These are phyloP conservation scores for Herpetomonas tarakana DNA, from an alignment of 208 protist genomes.

Conservation along the genomic window DNA sequence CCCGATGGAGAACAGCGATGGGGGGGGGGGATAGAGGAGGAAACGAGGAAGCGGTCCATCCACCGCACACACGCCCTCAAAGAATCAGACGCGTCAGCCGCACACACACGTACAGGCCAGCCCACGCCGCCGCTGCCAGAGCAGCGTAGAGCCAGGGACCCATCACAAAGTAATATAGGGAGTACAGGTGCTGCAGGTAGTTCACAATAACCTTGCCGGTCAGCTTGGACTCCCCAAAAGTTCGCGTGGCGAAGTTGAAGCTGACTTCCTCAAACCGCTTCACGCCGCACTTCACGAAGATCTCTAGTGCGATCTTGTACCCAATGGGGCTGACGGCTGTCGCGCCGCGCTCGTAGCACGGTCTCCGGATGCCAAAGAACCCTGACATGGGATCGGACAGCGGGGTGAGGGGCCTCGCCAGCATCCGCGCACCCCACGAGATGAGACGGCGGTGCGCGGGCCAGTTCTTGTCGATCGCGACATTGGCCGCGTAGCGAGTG, in stretches of 20 bases:
- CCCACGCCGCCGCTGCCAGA: conserved; percentile 17
- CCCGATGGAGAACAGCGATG: no score
- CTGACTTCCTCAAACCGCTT: conserved; percentile 65
- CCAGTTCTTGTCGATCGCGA: conserved; percentile 85
- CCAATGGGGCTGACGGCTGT: conserved; percentile 77
- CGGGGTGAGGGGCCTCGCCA: conserved; percentile 83
- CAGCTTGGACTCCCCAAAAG: conserved; percentile 83
- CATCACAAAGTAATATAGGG: conserved; percentile 69
- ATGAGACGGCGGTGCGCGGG: conserved; percentile 85
- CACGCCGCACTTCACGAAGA: conserved; percentile 88
- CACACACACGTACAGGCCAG: conserved; percentile 15
- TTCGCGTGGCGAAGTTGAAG: conserved; percentile 83
- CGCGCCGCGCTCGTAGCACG: conserved; percentile 46
- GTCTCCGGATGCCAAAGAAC: conserved; percentile 84
- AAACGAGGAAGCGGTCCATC: no score
- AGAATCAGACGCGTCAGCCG: no score
- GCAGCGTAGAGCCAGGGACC: conserved; percentile 39
- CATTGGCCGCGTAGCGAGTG: conserved; percentile 77
- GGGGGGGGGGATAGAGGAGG: no score
- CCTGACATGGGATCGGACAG: conserved; percentile 93
- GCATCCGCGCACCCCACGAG: conserved; percentile 73
- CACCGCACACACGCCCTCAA: no score
- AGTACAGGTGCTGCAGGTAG: conserved; percentile 78
- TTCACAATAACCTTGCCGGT: conserved; percentile 86
- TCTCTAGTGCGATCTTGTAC: conserved; percentile 93